phyloP scores from a whole-genome alignment of 208 protist genomes.

The Trypanosoma platydactyli region DNA sequence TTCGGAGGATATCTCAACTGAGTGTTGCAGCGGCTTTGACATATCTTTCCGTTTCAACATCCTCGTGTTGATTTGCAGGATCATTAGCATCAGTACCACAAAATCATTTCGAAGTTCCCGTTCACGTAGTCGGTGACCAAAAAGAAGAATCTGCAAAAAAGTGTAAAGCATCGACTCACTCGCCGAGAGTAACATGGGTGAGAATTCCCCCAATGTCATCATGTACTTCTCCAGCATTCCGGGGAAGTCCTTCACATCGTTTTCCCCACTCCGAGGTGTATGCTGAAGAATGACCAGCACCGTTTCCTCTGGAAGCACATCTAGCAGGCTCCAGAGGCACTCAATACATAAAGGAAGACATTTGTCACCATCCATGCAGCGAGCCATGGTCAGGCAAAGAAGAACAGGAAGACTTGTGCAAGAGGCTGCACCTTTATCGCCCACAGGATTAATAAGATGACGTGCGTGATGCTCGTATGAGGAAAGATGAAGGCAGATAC shows the following conservation, averaged over 20 bases:
- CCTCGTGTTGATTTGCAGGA: slow-evolving; percentile 41
- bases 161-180: slow-evolving; percentile 54
- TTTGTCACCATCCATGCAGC: slow-evolving; percentile 35
- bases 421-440: neutral
- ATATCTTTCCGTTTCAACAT: slow-evolving; percentile 17
- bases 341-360: slow-evolving; percentile 55
- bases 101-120: slow-evolving; percentile 75
- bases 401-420: slow-evolving; percentile 31
- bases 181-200: slow-evolving; percentile 32
- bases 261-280: neutral
- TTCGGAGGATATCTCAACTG: neutral
- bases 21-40: neutral
- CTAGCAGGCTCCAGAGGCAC: slow-evolving; percentile 49
- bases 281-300: slow-evolving; percentile 40
- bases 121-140: slow-evolving; percentile 45
- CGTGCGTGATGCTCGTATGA: slow-evolving; percentile 30
- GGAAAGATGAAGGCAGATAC: slow-evolving; percentile 24
- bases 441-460: slow-evolving; percentile 4
- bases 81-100: slow-evolving; percentile 39
- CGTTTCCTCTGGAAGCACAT: slow-evolving; percentile 36
- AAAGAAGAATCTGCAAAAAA: slow-evolving; percentile 57
- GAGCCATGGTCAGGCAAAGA: slow-evolving; percentile 33
- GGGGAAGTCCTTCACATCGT: neutral
- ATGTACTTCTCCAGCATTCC: neutral
- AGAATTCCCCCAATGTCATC: slow-evolving; percentile 1